A percentile compares a stretch with the other conserved stretches of the same genome.
phyloP scores from a whole-genome alignment of 83 land plant species.

The Diphasiastrum complanatum region DNA sequence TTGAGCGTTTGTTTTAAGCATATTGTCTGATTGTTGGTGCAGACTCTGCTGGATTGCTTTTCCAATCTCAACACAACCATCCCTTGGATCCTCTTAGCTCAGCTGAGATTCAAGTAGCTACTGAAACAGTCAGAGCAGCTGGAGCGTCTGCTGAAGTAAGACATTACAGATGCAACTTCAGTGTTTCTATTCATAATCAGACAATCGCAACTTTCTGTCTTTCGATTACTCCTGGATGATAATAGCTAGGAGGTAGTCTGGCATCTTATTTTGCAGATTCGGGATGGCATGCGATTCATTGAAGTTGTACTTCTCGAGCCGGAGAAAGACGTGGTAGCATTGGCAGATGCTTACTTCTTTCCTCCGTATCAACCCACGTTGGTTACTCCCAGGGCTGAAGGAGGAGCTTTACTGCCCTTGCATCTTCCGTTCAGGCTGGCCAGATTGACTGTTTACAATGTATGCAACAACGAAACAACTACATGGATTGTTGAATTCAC shows the following conservation, averaged over 20 bases:
- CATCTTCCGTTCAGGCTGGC: too few relatives aligned
- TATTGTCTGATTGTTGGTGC: not conserved
- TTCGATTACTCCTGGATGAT: not conserved
- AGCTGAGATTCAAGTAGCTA: slow-evolving; percentile 21
- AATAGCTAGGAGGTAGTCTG: not conserved
- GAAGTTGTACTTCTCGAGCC: slow-evolving; percentile 88
- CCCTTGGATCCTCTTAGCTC: slow-evolving; percentile 23
- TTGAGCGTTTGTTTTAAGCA: not conserved
- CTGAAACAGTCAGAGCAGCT: slow-evolving; percentile 23
- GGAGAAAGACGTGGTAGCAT: slow-evolving; percentile 72
- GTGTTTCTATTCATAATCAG: too few relatives aligned
- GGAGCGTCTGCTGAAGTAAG: slow-evolving; percentile 24
- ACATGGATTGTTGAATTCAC: too few relatives aligned
- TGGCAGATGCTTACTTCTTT: slow-evolving; percentile 98
- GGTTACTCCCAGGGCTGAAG: slow-evolving; percentile 62
- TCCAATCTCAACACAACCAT: slow-evolving; percentile 15
- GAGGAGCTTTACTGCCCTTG: too few relatives aligned
- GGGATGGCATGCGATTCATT: slow-evolving; percentile 97
- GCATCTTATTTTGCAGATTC: slow-evolving; percentile 40
- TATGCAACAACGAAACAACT: too few relatives aligned
- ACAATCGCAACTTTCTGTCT: not conserved
- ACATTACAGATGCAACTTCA: not conserved
- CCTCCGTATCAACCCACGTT: slow-evolving; percentile 90
- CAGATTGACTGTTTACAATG: too few relatives aligned
- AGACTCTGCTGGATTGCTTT: slow-evolving; percentile 7